A percentile compares a stretch with the other conserved stretches of the same genome.
Evolutionary conservation across 2,329 filamentous ascomycete species (phyloP).

Genomic region (Calonectria pseudoreteaudii): DNA sequence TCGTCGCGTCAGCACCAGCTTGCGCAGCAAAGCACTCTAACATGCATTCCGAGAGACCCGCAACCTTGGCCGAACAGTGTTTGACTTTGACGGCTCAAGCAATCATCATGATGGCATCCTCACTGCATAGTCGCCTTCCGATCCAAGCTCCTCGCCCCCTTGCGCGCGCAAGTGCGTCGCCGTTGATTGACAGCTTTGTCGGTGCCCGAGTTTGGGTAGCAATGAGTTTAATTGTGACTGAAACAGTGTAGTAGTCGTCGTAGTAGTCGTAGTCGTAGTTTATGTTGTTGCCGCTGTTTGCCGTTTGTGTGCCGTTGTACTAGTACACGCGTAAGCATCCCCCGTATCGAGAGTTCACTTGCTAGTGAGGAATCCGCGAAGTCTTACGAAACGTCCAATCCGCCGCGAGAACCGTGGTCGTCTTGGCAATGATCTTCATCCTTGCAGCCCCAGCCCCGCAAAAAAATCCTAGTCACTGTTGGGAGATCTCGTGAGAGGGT

Average conservation of each 20-base stretch:
- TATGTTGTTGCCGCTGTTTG: no score
- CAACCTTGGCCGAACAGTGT: background rate
- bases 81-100: background rate
- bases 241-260: background rate
- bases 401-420: background rate
- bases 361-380: background rate
- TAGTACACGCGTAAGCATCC: background rate
- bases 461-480: background rate
- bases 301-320: no score
- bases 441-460: background rate
- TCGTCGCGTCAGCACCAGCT: background rate
- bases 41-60: background rate
- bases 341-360: no score
- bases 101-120: background rate
- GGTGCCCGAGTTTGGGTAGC: background rate
- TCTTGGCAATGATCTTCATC: conserved; percentile 5
- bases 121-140: background rate
- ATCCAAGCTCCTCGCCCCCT: background rate
- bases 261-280: no score
- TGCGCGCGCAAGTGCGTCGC: background rate
- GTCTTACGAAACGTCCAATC: background rate
- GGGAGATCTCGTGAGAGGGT: background rate
- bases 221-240: background rate
- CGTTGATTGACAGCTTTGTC: background rate
- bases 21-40: background rate